phyloP scores from a whole-genome alignment of 371 early-diverging fungal species.

The Rhizomucor pusillus region DNA sequence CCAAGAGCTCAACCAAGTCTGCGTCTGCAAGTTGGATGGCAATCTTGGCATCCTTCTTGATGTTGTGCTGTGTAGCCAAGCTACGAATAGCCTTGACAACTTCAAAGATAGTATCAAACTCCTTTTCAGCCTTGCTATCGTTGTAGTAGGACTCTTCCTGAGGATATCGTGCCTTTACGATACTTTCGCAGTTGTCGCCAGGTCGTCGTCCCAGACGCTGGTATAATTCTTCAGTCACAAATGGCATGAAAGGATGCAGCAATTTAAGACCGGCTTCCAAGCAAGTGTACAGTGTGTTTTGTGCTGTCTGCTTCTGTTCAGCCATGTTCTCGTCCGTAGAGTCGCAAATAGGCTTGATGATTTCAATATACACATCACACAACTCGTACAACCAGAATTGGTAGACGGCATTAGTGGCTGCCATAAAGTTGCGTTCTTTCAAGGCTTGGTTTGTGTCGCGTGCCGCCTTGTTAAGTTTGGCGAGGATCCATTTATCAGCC shows the following conservation, averaged over 20 bases:
- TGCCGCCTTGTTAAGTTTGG: constrained; percentile 84
- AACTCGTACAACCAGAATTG: constrained; percentile 97
- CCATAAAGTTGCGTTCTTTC: constrained; percentile 93
- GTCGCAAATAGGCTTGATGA: constrained; percentile 86
- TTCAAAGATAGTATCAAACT: constrained; percentile 79
- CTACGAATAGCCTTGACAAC: constrained; percentile 78
- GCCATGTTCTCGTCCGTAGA: constrained; percentile 42
- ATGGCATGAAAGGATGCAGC: constrained; percentile 99
- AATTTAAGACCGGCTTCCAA: constrained; percentile 91
- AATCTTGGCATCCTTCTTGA: constrained; percentile 38
- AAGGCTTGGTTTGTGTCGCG: constrained; percentile 76
- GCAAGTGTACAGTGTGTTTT: constrained; percentile 90
- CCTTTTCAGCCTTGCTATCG: constrained; percentile 61
- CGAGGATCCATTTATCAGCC: constrained; percentile 93
- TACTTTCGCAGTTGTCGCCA: constrained; percentile 56
- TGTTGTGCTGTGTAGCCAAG: constrained; percentile 41
- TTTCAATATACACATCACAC: constrained; percentile 96
- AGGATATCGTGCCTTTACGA: constrained; percentile 71
- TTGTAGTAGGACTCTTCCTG: constrained; percentile 48
- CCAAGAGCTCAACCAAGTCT: constrained; percentile 24
- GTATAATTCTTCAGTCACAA: constrained; percentile 98
- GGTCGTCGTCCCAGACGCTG: constrained; percentile 86
- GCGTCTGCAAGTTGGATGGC: constrained; percentile 28
- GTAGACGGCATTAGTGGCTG: constrained; percentile 87
- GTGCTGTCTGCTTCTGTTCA: constrained; percentile 60